Evolutionary conservation across 192 early-diverging fungal species (phyloP).

Genomic region (Gorgonomyces haynaldii): DNA sequence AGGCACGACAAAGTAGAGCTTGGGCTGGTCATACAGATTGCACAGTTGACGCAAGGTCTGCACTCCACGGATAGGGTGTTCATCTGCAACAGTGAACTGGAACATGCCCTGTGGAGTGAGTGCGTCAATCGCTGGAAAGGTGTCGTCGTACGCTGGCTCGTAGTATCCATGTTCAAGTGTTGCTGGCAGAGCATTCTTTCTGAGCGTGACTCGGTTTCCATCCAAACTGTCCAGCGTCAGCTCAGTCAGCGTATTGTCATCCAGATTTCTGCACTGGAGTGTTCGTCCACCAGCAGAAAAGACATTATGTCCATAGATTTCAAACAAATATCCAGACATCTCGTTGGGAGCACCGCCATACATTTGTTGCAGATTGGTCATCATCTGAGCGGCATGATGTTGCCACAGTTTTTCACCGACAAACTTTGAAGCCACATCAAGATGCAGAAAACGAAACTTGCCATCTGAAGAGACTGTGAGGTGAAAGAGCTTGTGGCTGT

Average conservation of each 20-base stretch:
- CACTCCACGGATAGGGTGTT: slow-evolving; percentile 17
- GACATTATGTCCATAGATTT: slow-evolving; percentile 13
- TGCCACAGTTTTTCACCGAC: slow-evolving; percentile 17
- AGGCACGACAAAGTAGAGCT: slow-evolving; percentile 7
- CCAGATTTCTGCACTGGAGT: slow-evolving; percentile 14
- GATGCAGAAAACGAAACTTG: slow-evolving; percentile 2
- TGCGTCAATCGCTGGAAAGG: slow-evolving; percentile 16
- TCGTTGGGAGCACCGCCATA: slow-evolving; percentile 11
- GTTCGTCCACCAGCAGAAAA: slow-evolving; percentile 19
- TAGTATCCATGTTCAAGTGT: slow-evolving; percentile 7
- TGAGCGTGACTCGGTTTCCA: slow-evolving; percentile 8
- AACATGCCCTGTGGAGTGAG: slow-evolving; percentile 20
- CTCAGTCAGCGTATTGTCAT: slow-evolving; percentile 2
- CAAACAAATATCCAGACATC: slow-evolving; percentile 16
- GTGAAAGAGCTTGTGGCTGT: slow-evolving; percentile 5
- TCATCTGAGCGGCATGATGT: slow-evolving; percentile 15
- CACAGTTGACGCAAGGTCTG: slow-evolving; percentile 2
- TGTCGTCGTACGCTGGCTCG: slow-evolving; percentile 15
- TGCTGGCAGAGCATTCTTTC: slow-evolving; percentile 8
- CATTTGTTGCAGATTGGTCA: slow-evolving; percentile 15
- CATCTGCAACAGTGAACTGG: slow-evolving; percentile 16
- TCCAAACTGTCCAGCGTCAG: slow-evolving; percentile 2
- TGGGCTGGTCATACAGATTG: slow-evolving; percentile 3
- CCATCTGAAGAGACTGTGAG: slow-evolving; percentile 2
- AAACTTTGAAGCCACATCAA: slow-evolving; percentile 16